Percentiles rank a stretch among this genome's conserved stretches.
phyloP scores from a whole-genome alignment of 2,329 filamentous ascomycete genomes.

The Fusarium nurragi region DNA sequence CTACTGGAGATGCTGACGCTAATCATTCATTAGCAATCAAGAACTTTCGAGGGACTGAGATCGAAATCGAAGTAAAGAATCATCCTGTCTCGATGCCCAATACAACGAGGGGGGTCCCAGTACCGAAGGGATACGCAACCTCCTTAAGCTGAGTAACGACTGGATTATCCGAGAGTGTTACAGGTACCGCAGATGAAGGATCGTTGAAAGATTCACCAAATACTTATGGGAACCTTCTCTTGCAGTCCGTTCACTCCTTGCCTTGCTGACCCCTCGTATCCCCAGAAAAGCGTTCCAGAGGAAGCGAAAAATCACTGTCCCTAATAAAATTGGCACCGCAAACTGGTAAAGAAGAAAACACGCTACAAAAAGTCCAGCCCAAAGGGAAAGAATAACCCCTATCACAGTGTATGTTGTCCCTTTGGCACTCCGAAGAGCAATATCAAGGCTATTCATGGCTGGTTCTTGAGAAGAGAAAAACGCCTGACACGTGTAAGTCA shows the following conservation, averaged over 20 bases:
- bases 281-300: too few relatives aligned
- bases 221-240: neutral
- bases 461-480: too few relatives aligned
- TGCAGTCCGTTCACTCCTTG: too few relatives aligned
- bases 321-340: too few relatives aligned
- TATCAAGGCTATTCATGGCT: neutral
- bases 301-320: too few relatives aligned
- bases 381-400: too few relatives aligned
- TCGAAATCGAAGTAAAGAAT: conserved; percentile 9
- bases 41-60: conserved; percentile 12
- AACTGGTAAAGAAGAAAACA: too few relatives aligned
- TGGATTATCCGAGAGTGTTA: neutral
- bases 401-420: too few relatives aligned
- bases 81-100: neutral
- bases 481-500: too few relatives aligned
- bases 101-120: neutral
- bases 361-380: too few relatives aligned
- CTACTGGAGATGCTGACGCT: neutral
- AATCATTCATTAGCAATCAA: conserved; percentile 3
- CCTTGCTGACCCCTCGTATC: conserved; percentile 19
- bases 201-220: neutral
- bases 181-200: neutral
- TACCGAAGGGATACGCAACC: neutral
- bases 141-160: neutral
- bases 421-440: too few relatives aligned